These are phyloP conservation scores for Sorghum bicolor DNA, from an alignment of 176 grass and related monocot species.

Conservation along the genomic window Sorghum_bicolor_NCBIv3 NC_012878.2:56929501-56930000, in stretches of 20 bases:
- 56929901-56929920: conserved; percentile 4
- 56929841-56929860: background rate
- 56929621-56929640: no score
- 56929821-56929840: background rate
- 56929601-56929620: no score
- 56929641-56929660: no score
- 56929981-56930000: conserved; percentile 9
- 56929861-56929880: background rate
- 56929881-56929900: conserved; percentile 10
- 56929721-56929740: no score
- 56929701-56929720: no score
- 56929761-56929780: background rate
- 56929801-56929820: background rate
- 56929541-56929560: no score
- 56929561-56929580: no score
- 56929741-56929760: background rate
- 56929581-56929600: no score
- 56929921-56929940: conserved; percentile 5
- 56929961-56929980: conserved; percentile 3
- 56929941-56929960: background rate
- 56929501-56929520: no score
- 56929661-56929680: no score
- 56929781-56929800: background rate
- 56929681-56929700: no score
- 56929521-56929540: no score